Conservation (phyloP, 805 yeast genomes). For the Kazachstania bromeliacearum region DNA sequence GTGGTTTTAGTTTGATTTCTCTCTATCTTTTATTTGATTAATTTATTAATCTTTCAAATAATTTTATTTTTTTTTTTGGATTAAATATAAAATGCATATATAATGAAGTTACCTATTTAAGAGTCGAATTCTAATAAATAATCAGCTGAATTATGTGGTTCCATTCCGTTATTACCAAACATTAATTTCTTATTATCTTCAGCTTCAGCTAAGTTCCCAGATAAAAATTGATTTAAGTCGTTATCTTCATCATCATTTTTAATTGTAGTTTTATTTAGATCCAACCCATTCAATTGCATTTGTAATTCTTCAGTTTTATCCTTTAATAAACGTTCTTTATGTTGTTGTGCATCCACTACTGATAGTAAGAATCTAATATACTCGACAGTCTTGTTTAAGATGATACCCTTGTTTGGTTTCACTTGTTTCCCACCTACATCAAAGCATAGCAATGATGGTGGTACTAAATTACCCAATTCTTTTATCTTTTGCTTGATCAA, state of each 20-base stretch:
- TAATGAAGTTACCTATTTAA: too few relatives aligned
- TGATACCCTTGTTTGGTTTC: conserved; percentile 76
- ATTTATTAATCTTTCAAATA: too few relatives aligned
- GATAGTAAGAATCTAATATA: conserved; percentile 59
- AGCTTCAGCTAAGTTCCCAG: conserved; percentile 26
- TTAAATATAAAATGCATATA: neutral
- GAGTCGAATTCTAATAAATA: conserved; percentile 25
- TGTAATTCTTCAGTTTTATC: conserved; percentile 32
- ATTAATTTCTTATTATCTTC: conserved; percentile 27
- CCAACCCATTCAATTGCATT: conserved; percentile 5
- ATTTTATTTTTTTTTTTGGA: too few relatives aligned
- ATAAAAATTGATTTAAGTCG: conserved; percentile 25
- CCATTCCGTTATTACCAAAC: conserved; percentile 10
- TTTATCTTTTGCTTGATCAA: conserved; percentile 80
- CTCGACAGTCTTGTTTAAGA: conserved; percentile 68
- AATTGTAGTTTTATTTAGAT: neutral
- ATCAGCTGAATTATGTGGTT: conserved; percentile 17
- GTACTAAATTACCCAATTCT: conserved; percentile 72
- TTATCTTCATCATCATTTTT: conserved; percentile 1
- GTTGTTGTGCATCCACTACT: conserved; percentile 49
- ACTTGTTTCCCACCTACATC: conserved; percentile 47
- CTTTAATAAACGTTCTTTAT: conserved; percentile 35
- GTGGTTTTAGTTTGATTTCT: neutral
- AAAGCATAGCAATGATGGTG: conserved; percentile 55
- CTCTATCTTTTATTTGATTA: neutral